Conservation (phyloP, 345 rosid genomes). For the Carallia pectinifolia region DNA sequence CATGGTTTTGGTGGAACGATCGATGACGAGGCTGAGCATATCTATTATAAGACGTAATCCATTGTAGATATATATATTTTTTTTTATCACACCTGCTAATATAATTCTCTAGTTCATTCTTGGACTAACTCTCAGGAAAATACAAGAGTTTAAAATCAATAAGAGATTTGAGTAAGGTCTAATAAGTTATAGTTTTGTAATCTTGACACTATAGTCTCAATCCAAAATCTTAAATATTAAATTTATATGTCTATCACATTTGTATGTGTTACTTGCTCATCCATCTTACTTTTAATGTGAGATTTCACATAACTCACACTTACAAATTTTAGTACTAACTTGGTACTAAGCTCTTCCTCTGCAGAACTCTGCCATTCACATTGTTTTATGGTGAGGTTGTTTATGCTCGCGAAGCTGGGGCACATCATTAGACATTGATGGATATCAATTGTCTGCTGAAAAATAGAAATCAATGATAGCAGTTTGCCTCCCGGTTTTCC, state of each 20-base stretch:
- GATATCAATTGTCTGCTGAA: neutral
- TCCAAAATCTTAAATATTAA: too few relatives aligned
- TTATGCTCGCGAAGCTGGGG: too few relatives aligned
- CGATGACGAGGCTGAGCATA: constrained; percentile 14
- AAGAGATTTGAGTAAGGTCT: too few relatives aligned
- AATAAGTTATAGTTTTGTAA: too few relatives aligned
- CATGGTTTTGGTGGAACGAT: constrained; percentile 3
- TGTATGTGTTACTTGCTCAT: too few relatives aligned
- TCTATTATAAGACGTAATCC: constrained; percentile 22
- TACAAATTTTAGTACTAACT: too few relatives aligned
- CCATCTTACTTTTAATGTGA: too few relatives aligned
- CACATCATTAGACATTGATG: neutral
- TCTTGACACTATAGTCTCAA: too few relatives aligned
- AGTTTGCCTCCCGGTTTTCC: neutral
- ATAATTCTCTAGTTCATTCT: neutral
- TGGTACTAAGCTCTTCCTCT: neutral
- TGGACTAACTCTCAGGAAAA: too few relatives aligned
- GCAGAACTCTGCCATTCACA: neutral
- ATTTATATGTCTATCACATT: too few relatives aligned
- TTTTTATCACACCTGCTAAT: neutral
- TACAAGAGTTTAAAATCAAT: too few relatives aligned
- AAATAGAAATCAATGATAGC: neutral
- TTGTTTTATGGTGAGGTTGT: neutral
- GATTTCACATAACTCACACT: too few relatives aligned
- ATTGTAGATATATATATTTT: neutral